These are phyloP conservation scores for Acer negundo DNA, from an alignment of 345 rosid genomes.

Conservation along the genomic window DNA sequence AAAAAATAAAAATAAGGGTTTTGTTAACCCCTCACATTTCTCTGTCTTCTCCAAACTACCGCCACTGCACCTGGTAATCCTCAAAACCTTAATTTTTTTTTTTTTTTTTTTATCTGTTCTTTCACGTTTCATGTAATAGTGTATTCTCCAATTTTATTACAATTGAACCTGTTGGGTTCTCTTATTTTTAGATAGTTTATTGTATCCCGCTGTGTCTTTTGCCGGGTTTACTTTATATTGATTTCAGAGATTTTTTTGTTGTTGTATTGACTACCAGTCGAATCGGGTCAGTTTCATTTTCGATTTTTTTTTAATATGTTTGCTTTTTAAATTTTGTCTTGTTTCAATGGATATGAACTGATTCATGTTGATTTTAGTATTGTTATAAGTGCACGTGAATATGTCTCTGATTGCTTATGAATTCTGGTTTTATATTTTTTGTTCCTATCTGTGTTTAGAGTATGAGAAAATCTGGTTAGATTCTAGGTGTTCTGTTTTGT, in stretches of 20 bases:
- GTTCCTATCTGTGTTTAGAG: neutral
- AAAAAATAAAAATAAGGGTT: neutral
- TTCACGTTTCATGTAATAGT: neutral
- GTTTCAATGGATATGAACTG: neutral
- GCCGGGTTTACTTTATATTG: neutral
- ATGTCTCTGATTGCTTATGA: neutral
- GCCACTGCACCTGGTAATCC: conserved; percentile 13
- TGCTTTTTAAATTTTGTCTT: neutral
- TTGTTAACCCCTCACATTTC: neutral
- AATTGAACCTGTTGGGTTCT: neutral
- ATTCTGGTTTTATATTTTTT: too few relatives aligned
- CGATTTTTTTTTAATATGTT: neutral
- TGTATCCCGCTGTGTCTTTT: neutral
- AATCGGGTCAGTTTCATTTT: neutral
- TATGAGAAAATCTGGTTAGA: neutral
- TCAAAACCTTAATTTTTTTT: neutral
- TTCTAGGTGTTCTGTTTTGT: neutral
- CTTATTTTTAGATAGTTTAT: neutral
- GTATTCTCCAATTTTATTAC: neutral
- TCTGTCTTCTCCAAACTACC: neutral
- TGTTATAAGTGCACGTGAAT: neutral
- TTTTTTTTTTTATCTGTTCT: neutral
- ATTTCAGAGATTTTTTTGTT: neutral
- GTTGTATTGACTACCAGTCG: neutral
- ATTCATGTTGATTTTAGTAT: neutral